Evolutionary conservation across 441 rosid species (phyloP).

Genomic region (Cnidoscolus chayamansa): DNA sequence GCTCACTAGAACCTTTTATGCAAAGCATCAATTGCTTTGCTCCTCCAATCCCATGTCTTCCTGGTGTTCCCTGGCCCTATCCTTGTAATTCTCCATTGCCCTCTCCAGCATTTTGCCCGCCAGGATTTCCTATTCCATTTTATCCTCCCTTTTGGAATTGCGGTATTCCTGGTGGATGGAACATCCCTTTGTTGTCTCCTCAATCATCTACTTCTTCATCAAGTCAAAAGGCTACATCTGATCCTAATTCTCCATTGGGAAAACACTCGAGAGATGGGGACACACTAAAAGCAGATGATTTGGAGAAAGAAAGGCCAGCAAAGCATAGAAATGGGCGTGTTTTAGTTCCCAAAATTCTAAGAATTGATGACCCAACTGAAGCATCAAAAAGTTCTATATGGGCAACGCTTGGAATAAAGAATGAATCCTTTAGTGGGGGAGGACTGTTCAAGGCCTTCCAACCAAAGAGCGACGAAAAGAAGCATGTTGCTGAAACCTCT

Average conservation of each 20-base stretch:
- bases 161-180: slow-evolving; percentile 41
- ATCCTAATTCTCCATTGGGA: slow-evolving; percentile 47
- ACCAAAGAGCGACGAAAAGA: slow-evolving; percentile 43
- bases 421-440: slow-evolving; percentile 45
- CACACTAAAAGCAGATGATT: slow-evolving; percentile 25
- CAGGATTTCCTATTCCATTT: slow-evolving; percentile 57
- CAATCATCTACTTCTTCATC: slow-evolving; percentile 40
- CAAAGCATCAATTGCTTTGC: slow-evolving; percentile 47
- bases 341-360: slow-evolving; percentile 63
- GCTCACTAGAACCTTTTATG: slow-evolving; percentile 33
- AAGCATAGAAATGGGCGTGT: slow-evolving; percentile 41
- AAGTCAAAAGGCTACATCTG: slow-evolving; percentile 33
- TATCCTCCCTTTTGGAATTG: slow-evolving; percentile 61
- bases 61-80: slow-evolving; percentile 82
- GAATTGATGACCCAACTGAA: slow-evolving; percentile 75
- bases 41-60: slow-evolving; percentile 51
- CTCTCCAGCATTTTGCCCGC: slow-evolving; percentile 55
- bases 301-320: slow-evolving; percentile 30
- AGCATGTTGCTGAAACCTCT: slow-evolving; percentile 39
- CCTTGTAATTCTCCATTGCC: slow-evolving; percentile 60
- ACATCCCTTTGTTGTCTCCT: slow-evolving; percentile 45
- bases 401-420: slow-evolving; percentile 81
- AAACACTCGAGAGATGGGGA: slow-evolving; percentile 69
- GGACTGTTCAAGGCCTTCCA: slow-evolving; percentile 66
- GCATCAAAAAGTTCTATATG: slow-evolving; percentile 96